These are phyloP conservation scores for Kluyveromyces wickerhamii DNA, from an alignment of 805 yeast genomes.

Conservation along the genomic window DNA sequence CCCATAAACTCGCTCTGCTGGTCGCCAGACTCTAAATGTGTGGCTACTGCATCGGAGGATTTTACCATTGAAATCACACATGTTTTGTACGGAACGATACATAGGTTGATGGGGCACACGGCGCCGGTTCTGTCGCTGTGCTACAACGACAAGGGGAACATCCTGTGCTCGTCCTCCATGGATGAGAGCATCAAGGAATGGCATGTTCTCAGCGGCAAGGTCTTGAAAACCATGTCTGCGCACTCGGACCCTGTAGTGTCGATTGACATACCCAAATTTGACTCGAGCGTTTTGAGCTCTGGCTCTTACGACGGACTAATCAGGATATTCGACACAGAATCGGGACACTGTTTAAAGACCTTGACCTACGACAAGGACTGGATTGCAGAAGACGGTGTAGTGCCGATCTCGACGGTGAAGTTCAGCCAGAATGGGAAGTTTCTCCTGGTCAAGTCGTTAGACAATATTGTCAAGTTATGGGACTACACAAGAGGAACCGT, in stretches of 20 bases:
- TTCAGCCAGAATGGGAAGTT: constrained; percentile 77
- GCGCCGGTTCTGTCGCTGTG: constrained; percentile 69
- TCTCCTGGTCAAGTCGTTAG: constrained; percentile 69
- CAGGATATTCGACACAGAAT: constrained; percentile 74
- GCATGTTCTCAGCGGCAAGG: constrained; percentile 63
- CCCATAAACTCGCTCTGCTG: constrained; percentile 74
- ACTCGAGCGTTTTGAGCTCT: constrained; percentile 68
- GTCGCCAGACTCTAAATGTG: constrained; percentile 61
- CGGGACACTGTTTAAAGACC: constrained; percentile 90
- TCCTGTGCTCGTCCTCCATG: constrained; percentile 73
- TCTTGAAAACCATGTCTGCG: constrained; percentile 76
- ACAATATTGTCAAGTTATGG: constrained; percentile 76
- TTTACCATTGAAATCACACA: constrained; percentile 70
- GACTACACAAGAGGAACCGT: constrained; percentile 76
- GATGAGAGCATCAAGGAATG: constrained; percentile 89
- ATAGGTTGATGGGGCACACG: constrained; percentile 65
- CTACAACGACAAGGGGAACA: constrained; percentile 67
- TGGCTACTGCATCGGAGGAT: constrained; percentile 88
- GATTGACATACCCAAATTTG: constrained; percentile 66
- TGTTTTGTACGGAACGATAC: constrained; percentile 35
- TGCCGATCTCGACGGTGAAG: constrained; percentile 65
- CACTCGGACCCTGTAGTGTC: constrained; percentile 87
- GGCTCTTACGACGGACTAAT: constrained; percentile 90
- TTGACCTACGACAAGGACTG: constrained; percentile 71
- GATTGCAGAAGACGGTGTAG: constrained; percentile 44